Conservation (phyloP, 306 rosid genomes). For the Lotus japonicus region DNA sequence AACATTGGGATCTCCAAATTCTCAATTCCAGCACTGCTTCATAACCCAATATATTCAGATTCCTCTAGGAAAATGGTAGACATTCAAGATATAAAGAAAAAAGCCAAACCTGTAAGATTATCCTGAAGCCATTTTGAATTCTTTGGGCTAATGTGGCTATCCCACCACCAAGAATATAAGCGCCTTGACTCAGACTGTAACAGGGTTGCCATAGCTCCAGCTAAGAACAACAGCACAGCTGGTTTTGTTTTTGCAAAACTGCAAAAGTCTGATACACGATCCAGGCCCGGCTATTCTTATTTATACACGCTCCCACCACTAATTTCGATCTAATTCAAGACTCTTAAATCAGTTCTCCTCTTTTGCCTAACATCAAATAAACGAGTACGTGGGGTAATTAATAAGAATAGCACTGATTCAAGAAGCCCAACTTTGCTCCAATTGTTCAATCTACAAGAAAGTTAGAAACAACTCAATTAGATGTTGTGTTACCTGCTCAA, state of each 20-base stretch:
- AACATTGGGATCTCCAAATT: constrained; percentile 7
- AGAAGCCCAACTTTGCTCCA: neutral
- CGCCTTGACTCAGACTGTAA: constrained; percentile 83
- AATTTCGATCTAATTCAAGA: constrained; percentile 10
- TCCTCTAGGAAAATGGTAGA: neutral
- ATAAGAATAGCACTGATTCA: constrained; percentile 1
- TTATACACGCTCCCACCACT: constrained; percentile 18
- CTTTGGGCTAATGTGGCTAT: constrained; percentile 92
- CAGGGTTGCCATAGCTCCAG: constrained; percentile 77
- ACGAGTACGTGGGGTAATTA: neutral
- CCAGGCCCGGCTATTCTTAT: constrained; percentile 69
- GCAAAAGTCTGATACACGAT: constrained; percentile 35
- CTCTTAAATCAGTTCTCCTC: constrained; percentile 17
- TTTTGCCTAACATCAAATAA: constrained; percentile 30
- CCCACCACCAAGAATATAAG: constrained; percentile 99
- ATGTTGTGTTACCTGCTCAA: constrained; percentile 27
- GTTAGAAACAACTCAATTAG: neutral
- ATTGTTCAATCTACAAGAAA: constrained; percentile 7
- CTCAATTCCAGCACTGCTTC: neutral
- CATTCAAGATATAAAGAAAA: constrained; percentile 1
- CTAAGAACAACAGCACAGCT: constrained; percentile 47
- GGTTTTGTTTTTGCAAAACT: constrained; percentile 44
- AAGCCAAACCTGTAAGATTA: constrained; percentile 71
- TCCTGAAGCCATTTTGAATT: constrained; percentile 99
- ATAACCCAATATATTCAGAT: neutral